Percentiles rank a stretch among this genome's conserved stretches.
Evolutionary conservation across 2,329 filamentous ascomycete species (phyloP).

Genomic region (Diaporthe velutina): DNA sequence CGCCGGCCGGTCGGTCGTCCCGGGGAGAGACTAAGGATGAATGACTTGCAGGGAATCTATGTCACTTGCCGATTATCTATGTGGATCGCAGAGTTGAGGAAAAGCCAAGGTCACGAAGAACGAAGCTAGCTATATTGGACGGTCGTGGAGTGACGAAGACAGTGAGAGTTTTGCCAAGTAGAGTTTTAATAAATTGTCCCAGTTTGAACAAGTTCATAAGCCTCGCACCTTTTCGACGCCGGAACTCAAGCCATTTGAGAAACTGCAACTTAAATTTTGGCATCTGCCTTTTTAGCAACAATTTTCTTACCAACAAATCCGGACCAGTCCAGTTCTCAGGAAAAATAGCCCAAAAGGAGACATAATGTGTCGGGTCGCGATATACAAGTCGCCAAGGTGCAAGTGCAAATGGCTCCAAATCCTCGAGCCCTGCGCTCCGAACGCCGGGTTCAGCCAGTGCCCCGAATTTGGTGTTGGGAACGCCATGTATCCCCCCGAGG

Average conservation of each 20-base stretch:
- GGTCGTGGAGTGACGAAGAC: not conserved
- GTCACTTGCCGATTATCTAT: not conserved
- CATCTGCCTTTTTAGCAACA: not conserved
- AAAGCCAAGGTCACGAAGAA: not conserved
- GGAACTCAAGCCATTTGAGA: no score
- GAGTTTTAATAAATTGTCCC: not conserved
- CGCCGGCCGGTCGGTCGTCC: not conserved
- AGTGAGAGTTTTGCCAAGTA: not conserved
- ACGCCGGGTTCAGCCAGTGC: conserved; percentile 65
- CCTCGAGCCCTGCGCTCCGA: conserved; percentile 59
- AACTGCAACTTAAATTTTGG: not conserved
- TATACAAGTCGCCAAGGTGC: conserved; percentile 63
- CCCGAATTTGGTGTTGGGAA: conserved; percentile 54
- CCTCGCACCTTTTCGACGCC: not conserved
- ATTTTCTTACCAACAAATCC: not conserved
- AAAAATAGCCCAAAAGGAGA: not conserved
- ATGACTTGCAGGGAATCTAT: not conserved
- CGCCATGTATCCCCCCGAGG: conserved; percentile 52
- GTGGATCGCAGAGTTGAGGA: not conserved
- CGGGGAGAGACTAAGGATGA: no score
- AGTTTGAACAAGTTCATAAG: not conserved
- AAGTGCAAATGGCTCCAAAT: conserved; percentile 66
- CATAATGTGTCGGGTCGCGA: conserved; percentile 62
- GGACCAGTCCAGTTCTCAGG: no score
- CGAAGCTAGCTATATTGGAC: not conserved